Evolutionary conservation across 2,329 filamentous ascomycete genomes (phyloP).

Genomic region (Fusarium nisikadoi): DNA sequence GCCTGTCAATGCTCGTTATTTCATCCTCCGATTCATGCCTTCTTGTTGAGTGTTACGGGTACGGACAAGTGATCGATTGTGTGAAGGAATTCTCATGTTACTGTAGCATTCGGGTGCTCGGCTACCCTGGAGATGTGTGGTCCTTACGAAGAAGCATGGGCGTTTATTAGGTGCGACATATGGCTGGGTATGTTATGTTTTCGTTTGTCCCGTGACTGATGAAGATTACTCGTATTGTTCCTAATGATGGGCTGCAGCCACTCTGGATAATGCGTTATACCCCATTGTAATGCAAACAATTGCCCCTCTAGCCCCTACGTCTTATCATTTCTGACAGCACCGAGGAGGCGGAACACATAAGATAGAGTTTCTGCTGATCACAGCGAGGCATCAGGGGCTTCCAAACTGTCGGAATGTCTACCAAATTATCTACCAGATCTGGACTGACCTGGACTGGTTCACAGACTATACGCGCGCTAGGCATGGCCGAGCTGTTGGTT

Average conservation of each 20-base stretch:
- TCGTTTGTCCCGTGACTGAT: not conserved
- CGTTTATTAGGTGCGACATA: not conserved
- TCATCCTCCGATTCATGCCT: not conserved
- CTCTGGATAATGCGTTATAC: not conserved
- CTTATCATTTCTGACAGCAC: conserved; percentile 1
- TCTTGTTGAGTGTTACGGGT: not conserved
- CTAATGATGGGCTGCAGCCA: not conserved
- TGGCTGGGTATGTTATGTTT: not conserved
- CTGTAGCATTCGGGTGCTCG: not conserved
- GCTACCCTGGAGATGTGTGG: not conserved
- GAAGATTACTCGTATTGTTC: not conserved
- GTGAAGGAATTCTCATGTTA: not conserved
- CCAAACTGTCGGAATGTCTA: conserved; percentile 24
- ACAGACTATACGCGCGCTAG: conserved; percentile 10
- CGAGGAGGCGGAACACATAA: not conserved
- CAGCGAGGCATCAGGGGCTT: conserved; percentile 5
- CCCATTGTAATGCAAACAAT: not conserved
- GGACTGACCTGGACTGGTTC: not conserved
- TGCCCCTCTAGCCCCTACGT: not conserved
- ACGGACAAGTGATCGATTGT: conserved; percentile 13
- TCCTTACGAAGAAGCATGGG: not conserved
- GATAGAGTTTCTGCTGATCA: not conserved
- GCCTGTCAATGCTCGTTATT: not conserved
- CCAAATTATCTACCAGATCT: not conserved
- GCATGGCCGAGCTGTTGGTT: conserved; percentile 17